Base-by-base conservation (phyloP, 495 filamentous ascomycete species). In the Neurospora sp. region DNA sequence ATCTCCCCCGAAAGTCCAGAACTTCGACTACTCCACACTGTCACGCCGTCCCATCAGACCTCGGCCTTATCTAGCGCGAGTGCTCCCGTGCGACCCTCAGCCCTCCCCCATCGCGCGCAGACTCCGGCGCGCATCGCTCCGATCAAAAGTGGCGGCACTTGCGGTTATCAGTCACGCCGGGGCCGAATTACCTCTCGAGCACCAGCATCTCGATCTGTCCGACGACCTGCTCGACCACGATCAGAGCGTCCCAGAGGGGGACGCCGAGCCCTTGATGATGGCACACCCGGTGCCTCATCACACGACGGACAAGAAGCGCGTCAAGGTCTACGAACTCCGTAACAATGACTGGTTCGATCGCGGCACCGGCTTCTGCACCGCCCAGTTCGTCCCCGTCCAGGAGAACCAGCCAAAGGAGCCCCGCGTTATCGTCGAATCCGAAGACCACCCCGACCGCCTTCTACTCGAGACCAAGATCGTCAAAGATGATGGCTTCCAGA, bases 281-380 rank as follows among this genome's bases (percentile, higher is more conserved):
- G 94, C 94, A 88, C 90, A 94, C 87, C 89, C 91, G 78, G 89
- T 93, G 85, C 89, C 89, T 86, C 88, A 89, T 86, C 91, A 92
- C 82, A 88, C 91, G 79, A 90, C 91, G 85, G 93, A 94, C 83
- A 93, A 92, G 88, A 97, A 94, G 87, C 92, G 96, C 86, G 96
- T 99, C 77, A 99, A 99, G 86, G 96, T 99, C 77, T 99, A 99
- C 82, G 96, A 99, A 85, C 88, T 99, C 75, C 93, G 91, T 78
- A 93, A 97, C 83, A 97, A 96, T 87, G 96, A 99, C 88, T 99
- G 96, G 96, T 97, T 94, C 81, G 96, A 99, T 84, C 87, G 96
- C 74, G 96, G 96, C 70, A 99, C 96, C 23, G 96, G 96, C 66
- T 98, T 98, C 82, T 99, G 96, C 82, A 92, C 88, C 7, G 94